Conservation (phyloP, 106 monocot species). For the Dendrobium catenatum region DNA sequence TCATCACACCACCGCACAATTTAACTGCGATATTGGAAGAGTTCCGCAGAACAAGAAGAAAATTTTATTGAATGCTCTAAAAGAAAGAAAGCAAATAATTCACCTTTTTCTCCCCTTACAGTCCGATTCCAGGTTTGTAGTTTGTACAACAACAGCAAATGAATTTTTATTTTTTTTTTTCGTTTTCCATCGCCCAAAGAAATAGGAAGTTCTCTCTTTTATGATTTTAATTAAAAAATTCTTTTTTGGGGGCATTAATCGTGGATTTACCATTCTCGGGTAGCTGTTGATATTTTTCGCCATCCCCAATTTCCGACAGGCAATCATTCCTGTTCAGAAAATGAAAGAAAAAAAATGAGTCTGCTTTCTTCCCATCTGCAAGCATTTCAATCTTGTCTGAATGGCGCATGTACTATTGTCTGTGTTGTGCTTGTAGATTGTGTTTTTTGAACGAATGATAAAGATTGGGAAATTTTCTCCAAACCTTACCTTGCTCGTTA, state of each 20-base stretch:
- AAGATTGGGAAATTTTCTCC: neutral
- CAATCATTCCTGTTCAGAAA: neutral
- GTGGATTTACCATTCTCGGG: neutral
- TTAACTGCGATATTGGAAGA: no score
- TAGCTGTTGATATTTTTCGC: neutral
- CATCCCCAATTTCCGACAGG: neutral
- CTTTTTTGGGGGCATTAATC: neutral
- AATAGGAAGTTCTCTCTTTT: neutral
- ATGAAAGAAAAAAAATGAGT: neutral
- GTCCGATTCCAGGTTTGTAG: neutral
- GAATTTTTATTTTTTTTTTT: neutral
- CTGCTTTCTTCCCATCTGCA: neutral
- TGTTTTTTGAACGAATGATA: conserved; percentile 3
- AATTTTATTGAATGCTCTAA: no score
- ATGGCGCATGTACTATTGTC: neutral
- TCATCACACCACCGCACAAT: no score
- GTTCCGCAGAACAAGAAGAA: neutral
- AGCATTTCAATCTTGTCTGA: neutral
- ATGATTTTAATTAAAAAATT: neutral
- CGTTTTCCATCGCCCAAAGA: neutral
- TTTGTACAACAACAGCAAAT: neutral
- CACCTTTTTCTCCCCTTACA: neutral
- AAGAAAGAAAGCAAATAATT: neutral
- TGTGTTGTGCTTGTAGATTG: neutral
- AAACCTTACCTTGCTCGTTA: neutral